phyloP scores from a whole-genome alignment of 768 basidiomycete species.

The Tricholomella constricta region DNA sequence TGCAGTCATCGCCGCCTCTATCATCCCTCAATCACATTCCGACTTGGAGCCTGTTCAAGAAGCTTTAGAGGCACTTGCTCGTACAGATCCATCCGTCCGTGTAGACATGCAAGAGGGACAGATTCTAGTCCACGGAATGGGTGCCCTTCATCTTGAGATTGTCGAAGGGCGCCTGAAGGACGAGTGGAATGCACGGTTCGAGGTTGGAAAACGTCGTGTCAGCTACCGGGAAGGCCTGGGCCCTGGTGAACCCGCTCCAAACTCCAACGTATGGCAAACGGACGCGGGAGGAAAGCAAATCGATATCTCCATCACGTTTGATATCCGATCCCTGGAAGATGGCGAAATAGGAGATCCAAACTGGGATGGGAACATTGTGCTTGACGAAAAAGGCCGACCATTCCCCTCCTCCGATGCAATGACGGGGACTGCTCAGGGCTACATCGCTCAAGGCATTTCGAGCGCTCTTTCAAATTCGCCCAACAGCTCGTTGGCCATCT shows the following conservation, averaged over 20 bases:
- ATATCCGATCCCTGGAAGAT: conserved; percentile 52
- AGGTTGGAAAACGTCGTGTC: conserved; percentile 76
- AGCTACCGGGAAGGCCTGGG: conserved; percentile 74
- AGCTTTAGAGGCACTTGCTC: conserved; percentile 67
- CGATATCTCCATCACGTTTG: conserved; percentile 53
- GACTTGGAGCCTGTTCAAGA: conserved; percentile 79
- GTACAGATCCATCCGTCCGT: conserved; percentile 91
- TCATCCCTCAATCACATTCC: conserved; percentile 78
- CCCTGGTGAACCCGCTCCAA: conserved; percentile 25
- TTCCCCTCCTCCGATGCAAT: conserved; percentile 54
- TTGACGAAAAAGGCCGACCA: conserved; percentile 53
- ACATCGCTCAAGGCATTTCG: conserved; percentile 68
- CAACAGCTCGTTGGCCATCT: conserved; percentile 72
- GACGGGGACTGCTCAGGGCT: conserved; percentile 47
- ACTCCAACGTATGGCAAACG: conserved; percentile 57
- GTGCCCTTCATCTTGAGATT: conserved; percentile 87
- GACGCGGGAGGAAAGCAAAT: conserved; percentile 61
- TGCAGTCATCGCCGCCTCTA: conserved; percentile 83
- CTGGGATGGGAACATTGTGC: conserved; percentile 80
- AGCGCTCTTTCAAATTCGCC: conserved; percentile 78
- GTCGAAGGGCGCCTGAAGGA: conserved; percentile 77
- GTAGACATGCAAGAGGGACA: conserved; percentile 82
- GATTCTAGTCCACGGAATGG: conserved; percentile 80
- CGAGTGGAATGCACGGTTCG: conserved; percentile 79
- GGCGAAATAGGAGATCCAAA: conserved; percentile 62